These are phyloP conservation scores for Corylus heterophylla DNA, from an alignment of 306 rosid species.

Conservation along the genomic window DNA sequence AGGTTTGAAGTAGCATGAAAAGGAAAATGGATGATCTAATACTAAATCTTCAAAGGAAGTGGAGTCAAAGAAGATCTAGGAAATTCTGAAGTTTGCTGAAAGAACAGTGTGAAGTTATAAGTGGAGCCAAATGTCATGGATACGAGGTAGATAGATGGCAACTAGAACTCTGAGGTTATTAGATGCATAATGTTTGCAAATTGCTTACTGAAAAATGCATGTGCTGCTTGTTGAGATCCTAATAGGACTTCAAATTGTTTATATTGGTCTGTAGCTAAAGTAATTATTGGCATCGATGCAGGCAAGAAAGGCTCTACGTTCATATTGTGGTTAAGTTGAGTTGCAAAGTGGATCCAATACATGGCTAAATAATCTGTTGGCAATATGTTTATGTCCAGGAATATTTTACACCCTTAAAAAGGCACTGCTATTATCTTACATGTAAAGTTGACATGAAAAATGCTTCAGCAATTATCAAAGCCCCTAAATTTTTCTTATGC, in stretches of 20 bases:
- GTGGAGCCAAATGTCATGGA: constrained; percentile 12
- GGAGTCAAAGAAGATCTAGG: background rate
- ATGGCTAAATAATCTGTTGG: too few species aligned
- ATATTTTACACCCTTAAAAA: background rate
- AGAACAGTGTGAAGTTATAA: constrained; percentile 2
- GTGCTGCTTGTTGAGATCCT: background rate
- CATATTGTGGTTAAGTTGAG: background rate
- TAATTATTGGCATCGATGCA: background rate
- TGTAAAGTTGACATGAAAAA: background rate
- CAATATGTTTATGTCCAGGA: too few species aligned
- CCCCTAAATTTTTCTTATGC: background rate
- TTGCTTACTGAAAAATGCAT: background rate
- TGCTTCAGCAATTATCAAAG: background rate
- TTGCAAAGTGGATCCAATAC: background rate
- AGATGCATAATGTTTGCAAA: background rate
- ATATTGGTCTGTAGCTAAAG: background rate
- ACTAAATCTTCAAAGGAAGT: background rate
- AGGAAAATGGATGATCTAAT: background rate
- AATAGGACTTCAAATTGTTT: background rate
- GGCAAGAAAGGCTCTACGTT: background rate
- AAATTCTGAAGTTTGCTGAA: background rate
- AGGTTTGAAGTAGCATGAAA: background rate
- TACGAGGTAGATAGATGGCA: background rate
- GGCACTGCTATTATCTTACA: background rate
- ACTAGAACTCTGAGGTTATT: constrained; percentile 1